Evolutionary conservation across 139 green algal genomes (phyloP).

Genomic region (Chlorella sp.): DNA sequence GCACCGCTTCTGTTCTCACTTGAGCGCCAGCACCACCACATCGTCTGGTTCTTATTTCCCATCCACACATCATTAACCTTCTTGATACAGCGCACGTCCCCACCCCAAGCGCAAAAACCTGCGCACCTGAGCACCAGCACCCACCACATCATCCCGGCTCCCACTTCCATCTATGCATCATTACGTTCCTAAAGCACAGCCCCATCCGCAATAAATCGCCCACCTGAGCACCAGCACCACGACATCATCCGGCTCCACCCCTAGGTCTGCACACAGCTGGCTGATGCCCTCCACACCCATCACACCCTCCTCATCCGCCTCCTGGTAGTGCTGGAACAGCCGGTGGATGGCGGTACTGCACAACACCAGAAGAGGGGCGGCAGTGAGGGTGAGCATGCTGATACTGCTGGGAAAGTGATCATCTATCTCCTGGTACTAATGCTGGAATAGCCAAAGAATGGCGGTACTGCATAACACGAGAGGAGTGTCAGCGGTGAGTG

Average conservation of each 20-base stretch:
- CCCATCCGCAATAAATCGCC: neutral
- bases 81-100: no score
- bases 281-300: conserved; percentile 76
- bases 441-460: conserved; percentile 49
- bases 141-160: no score
- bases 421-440: conserved; percentile 52
- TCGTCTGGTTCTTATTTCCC: conserved; percentile 86
- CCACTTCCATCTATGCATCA: no score
- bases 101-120: no score
- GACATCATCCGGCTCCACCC: conserved; percentile 82
- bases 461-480: conserved; percentile 1
- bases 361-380: no score
- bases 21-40: conserved; percentile 2
- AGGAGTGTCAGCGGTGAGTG: neutral
- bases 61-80: no score
- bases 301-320: conserved; percentile 18
- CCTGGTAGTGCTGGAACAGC: conserved; percentile 59
- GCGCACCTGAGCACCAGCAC: no score
- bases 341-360: conserved; percentile 34
- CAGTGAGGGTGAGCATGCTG: neutral
- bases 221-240: conserved; percentile 91
- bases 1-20: neutral
- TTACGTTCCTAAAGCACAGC: no score
- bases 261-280: conserved; percentile 82
- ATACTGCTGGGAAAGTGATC: no score